phyloP scores from a whole-genome alignment of 2,329 filamentous ascomycete species.

The Monilinia laxa region DNA sequence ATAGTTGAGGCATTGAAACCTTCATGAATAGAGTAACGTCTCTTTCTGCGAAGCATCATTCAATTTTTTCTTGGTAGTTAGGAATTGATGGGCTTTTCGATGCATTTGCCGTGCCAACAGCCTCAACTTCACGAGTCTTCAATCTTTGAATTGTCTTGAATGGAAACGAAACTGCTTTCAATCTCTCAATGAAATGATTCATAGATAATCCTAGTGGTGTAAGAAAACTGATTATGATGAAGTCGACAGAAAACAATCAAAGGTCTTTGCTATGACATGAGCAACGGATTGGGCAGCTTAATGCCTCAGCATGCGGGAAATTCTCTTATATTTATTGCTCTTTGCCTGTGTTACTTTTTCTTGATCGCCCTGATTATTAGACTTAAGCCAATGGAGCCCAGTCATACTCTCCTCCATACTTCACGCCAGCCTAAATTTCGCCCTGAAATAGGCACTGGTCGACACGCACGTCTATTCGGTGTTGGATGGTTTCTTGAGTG shows the following conservation, averaged over 20 bases:
- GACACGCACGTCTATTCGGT: constrained; percentile 27
- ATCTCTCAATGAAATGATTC: not conserved
- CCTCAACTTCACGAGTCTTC: not conserved
- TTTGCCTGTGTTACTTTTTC: constrained; percentile 1
- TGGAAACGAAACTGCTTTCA: not conserved
- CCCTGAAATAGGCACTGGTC: constrained; percentile 7
- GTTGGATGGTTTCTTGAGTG: constrained; percentile 36
- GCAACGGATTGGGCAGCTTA: not conserved
- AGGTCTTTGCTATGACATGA: not conserved
- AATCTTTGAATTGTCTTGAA: not conserved
- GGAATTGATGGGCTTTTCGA: not conserved
- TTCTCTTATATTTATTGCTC: not conserved
- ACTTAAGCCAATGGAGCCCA: not conserved
- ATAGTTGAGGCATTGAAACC: not conserved
- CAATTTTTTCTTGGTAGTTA: not conserved
- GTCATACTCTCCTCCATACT: not conserved
- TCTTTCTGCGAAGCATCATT: not conserved
- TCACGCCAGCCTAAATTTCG: constrained; percentile 15
- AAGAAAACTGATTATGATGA: constrained; percentile 1
- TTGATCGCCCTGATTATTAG: constrained; percentile 12
- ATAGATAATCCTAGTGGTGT: not conserved
- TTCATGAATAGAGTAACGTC: not conserved
- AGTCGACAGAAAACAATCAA: constrained; percentile 1
- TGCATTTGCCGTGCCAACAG: not conserved
- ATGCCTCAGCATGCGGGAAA: not conserved